Evolutionary conservation across 169 alveolate genomes (phyloP).

Genomic region (Cryptosporidium sp.): DNA sequence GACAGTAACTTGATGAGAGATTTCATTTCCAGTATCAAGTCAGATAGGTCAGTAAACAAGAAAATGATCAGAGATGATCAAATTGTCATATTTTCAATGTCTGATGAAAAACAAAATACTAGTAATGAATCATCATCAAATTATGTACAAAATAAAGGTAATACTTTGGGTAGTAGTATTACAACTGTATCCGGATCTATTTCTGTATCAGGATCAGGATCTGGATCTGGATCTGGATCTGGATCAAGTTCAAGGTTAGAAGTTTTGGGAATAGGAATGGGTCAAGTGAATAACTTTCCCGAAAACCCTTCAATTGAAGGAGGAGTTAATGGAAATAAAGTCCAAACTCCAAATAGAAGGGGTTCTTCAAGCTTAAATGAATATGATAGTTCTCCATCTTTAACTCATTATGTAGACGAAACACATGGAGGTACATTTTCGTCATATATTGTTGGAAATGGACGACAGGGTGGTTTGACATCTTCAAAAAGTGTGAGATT

Average conservation of each 20-base stretch:
- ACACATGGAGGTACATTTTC: constrained; percentile 7
- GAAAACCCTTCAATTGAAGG: background rate
- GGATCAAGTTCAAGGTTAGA: background rate
- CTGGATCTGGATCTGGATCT: background rate
- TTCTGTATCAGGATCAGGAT: background rate
- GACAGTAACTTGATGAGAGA: constrained; percentile 56
- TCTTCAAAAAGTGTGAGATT: constrained; percentile 21
- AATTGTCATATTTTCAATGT: constrained; percentile 36
- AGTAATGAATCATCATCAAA: background rate
- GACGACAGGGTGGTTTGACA: background rate
- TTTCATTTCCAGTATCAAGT: constrained; percentile 32
- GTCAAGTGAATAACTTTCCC: background rate
- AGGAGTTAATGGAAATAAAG: constrained; percentile 8
- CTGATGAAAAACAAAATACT: constrained; percentile 9
- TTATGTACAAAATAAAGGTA: background rate
- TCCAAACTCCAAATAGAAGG: constrained; percentile 33
- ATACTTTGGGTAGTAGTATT: background rate
- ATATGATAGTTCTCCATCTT: constrained; percentile 33
- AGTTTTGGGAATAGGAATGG: background rate
- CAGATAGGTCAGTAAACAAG: constrained; percentile 10
- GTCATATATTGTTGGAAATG: background rate
- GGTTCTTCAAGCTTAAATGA: constrained; percentile 9
- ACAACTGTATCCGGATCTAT: background rate
- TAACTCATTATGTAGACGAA: constrained; percentile 30
- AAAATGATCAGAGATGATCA: constrained; percentile 49